Evolutionary conservation across 495 filamentous ascomycete genomes (phyloP).

Genomic region (Penicillium ochrochloron): DNA sequence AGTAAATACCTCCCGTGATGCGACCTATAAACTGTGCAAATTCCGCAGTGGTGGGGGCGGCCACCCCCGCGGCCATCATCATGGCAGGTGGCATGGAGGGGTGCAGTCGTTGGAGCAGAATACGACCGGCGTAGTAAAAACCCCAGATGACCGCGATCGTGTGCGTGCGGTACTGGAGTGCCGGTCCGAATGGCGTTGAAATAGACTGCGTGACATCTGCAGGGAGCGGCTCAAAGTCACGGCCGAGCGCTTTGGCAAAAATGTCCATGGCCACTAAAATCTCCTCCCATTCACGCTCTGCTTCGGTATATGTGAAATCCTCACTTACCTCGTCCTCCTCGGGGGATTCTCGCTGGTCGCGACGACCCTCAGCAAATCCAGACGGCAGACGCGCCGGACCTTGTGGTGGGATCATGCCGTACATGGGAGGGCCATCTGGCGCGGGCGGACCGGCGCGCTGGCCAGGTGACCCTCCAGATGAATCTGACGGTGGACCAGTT

Average conservation of each 20-base stretch:
- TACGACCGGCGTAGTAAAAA: constrained; percentile 79
- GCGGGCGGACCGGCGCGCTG: constrained; percentile 10
- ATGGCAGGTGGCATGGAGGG: constrained; percentile 91
- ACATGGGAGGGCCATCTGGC: constrained; percentile 47
- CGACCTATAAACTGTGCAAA: constrained; percentile 78
- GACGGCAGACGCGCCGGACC: constrained; percentile 45
- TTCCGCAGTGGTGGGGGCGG: constrained; percentile 66
- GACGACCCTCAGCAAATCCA: constrained; percentile 41
- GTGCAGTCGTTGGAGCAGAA: constrained; percentile 76
- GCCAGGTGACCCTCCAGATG: constrained; percentile 16
- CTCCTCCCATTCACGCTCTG: constrained; percentile 77
- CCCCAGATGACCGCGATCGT: constrained; percentile 84
- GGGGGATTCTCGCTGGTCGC: constrained; percentile 19
- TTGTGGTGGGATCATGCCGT: constrained; percentile 56
- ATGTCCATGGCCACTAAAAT: constrained; percentile 72
- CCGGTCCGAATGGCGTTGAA: constrained; percentile 78
- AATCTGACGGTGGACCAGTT: constrained; percentile 12
- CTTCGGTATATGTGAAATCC: constrained; percentile 65
- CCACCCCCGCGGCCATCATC: constrained; percentile 79
- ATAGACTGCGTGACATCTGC: constrained; percentile 67
- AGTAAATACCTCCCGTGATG: constrained; percentile 76
- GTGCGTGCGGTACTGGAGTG: constrained; percentile 82
- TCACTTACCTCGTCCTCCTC: constrained; percentile 55
- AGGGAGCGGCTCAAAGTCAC: constrained; percentile 78
- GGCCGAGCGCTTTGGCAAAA: constrained; percentile 68